Percentiles rank a stretch among this genome's conserved stretches.
Evolutionary conservation across 352 stramenopile species (phyloP).

Genomic region (Phytophthora pinifolia): DNA sequence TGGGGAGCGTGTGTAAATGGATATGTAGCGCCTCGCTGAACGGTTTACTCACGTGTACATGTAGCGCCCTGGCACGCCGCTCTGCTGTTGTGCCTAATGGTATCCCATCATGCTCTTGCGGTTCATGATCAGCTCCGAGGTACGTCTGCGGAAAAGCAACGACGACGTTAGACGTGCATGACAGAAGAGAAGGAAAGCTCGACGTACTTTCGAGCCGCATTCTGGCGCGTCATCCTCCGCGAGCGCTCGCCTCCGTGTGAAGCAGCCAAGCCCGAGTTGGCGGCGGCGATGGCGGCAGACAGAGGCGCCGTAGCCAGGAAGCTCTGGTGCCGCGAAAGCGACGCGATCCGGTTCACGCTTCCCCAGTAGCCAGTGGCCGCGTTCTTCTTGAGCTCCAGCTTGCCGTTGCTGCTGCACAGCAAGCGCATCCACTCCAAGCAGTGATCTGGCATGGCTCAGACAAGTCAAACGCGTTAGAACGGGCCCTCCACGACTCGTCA

Average conservation of each 20-base stretch:
- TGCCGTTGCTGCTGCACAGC: conserved; percentile 81
- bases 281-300: conserved; percentile 34
- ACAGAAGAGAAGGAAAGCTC: not conserved
- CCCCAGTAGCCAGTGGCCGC: conserved; percentile 81
- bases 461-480: not conserved
- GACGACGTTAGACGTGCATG: conserved; percentile 9
- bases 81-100: conserved; percentile 7
- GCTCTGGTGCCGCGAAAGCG: conserved; percentile 81
- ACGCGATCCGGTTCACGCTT: conserved; percentile 85
- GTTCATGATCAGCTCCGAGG: conserved; percentile 86
- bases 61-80: conserved; percentile 1
- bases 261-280: conserved; percentile 27
- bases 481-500: no score
- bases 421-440: conserved; percentile 89
- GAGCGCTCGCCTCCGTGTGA: conserved; percentile 36
- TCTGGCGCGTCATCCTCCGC: conserved; percentile 68
- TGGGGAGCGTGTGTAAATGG: conserved; percentile 27
- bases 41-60: conserved; percentile 1
- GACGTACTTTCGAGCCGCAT: conserved; percentile 77
- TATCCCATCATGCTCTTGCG: conserved; percentile 62
- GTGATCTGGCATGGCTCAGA: conserved; percentile 50
- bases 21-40: conserved; percentile 20
- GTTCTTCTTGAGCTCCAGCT: conserved; percentile 89
- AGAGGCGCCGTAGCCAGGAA: conserved; percentile 72
- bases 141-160: conserved; percentile 46